Percentiles rank a stretch among this genome's conserved stretches.
Evolutionary conservation across 1,139 yeast species (phyloP).

Genomic region (Nakaseomyces glabratus): DNA sequence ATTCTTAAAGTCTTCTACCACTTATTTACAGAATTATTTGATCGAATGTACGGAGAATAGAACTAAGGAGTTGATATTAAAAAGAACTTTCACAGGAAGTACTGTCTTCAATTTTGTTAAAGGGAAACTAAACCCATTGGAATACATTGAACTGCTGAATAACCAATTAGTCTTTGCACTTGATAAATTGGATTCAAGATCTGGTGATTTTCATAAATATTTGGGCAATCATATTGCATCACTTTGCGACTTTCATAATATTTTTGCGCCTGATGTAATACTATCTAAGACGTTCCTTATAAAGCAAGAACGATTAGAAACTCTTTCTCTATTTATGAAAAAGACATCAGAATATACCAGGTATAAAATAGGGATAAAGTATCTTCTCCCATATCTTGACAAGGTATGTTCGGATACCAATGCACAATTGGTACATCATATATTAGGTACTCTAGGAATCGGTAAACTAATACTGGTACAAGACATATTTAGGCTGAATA

Average conservation of each 20-base stretch:
- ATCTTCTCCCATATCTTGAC: constrained; percentile 1
- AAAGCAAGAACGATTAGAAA: constrained; percentile 2
- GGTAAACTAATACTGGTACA: constrained; percentile 13
- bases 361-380: neutral
- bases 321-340: neutral
- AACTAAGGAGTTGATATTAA: neutral
- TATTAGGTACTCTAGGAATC: constrained; percentile 4
- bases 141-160: neutral
- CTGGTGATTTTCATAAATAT: neutral
- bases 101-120: constrained; percentile 1
- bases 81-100: neutral
- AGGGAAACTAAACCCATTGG: too few species aligned
- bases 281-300: neutral
- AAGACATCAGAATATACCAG: neutral
- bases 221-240: neutral
- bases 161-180: neutral
- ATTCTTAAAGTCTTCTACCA: neutral
- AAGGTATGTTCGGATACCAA: constrained; percentile 11
- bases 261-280: constrained; percentile 1
- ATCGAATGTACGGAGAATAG: neutral
- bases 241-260: neutral
- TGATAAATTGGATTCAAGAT: neutral
- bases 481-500: constrained; percentile 15
- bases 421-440: constrained; percentile 1
- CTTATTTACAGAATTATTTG: neutral